phyloP scores from a whole-genome alignment of 2,329 filamentous ascomycete genomes.

The Xylariaceae sp. region DNA sequence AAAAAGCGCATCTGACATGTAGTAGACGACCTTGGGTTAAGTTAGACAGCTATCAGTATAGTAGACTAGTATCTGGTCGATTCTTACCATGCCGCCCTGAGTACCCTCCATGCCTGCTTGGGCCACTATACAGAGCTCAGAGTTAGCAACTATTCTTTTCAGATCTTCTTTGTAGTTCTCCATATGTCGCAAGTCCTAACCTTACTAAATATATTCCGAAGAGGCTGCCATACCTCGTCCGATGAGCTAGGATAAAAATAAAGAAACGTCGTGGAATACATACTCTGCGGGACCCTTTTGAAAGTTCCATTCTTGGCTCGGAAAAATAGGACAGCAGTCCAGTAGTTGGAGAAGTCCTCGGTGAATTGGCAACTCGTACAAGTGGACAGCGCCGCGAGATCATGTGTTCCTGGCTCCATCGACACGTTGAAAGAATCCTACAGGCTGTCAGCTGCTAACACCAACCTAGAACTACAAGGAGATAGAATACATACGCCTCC shows the following conservation, averaged over 20 bases:
- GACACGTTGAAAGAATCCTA: constrained; percentile 50
- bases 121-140: constrained; percentile 21
- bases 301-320: constrained; percentile 44
- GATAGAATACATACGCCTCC: constrained; percentile 45
- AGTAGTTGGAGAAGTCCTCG: constrained; percentile 36
- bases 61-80: neutral
- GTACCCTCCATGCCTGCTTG: constrained; percentile 44
- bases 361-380: constrained; percentile 37
- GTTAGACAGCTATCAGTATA: constrained; percentile 10
- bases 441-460: constrained; percentile 6
- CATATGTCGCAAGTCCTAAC: too few species aligned
- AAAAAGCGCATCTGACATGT: constrained; percentile 46
- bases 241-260: neutral
- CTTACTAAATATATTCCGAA: too few species aligned
- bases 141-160: neutral
- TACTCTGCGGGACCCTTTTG: constrained; percentile 43
- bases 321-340: constrained; percentile 41
- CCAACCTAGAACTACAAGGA: neutral
- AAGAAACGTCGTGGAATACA: neutral
- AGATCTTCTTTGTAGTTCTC: neutral
- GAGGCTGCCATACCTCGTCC: too few species aligned
- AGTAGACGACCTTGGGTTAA: constrained; percentile 45
- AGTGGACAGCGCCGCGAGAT: constrained; percentile 43
- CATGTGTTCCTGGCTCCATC: constrained; percentile 41
- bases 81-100: constrained; percentile 45